A percentile compares a stretch with the other conserved stretches of the same genome.
Conservation (phyloP, 345 rosid genomes). For the Geranium brycei region DNA sequence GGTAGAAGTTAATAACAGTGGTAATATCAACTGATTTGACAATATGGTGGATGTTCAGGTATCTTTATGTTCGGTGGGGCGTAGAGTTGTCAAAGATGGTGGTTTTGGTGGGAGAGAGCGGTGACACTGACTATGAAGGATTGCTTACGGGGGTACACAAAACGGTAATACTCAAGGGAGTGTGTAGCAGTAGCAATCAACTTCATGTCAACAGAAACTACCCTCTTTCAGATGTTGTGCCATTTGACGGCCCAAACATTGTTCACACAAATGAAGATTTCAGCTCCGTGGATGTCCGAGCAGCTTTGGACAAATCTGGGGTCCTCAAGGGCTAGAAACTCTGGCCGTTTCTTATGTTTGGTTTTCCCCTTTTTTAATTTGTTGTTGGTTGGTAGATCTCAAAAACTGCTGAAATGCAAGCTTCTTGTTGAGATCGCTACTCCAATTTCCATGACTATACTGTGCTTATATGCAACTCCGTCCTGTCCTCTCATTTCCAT, state of each 20-base stretch:
- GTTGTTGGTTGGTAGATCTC: too few relatives aligned
- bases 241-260: constrained; percentile 53
- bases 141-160: constrained; percentile 82
- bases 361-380: too few relatives aligned
- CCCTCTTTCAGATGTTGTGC: constrained; percentile 72
- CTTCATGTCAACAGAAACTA: constrained; percentile 57
- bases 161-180: constrained; percentile 61
- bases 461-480: background rate
- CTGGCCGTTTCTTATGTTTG: too few relatives aligned
- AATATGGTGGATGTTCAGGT: constrained; percentile 30
- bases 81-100: constrained; percentile 66
- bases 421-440: too few relatives aligned
- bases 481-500: background rate
- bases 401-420: too few relatives aligned
- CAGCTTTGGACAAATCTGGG: constrained; percentile 47
- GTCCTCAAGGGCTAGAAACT: constrained; percentile 23
- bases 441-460: too few relatives aligned
- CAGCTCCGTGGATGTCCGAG: constrained; percentile 33
- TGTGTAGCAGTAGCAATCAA: constrained; percentile 37
- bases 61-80: constrained; percentile 86
- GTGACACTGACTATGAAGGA: constrained; percentile 94
- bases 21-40: too few relatives aligned
- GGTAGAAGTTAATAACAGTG: too few relatives aligned
- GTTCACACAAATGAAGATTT: constrained; percentile 38
- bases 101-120: constrained; percentile 80